Base-by-base conservation (phyloP, 2,329 filamentous ascomycete genomes). In the Hypoxylon sp. region DNA sequence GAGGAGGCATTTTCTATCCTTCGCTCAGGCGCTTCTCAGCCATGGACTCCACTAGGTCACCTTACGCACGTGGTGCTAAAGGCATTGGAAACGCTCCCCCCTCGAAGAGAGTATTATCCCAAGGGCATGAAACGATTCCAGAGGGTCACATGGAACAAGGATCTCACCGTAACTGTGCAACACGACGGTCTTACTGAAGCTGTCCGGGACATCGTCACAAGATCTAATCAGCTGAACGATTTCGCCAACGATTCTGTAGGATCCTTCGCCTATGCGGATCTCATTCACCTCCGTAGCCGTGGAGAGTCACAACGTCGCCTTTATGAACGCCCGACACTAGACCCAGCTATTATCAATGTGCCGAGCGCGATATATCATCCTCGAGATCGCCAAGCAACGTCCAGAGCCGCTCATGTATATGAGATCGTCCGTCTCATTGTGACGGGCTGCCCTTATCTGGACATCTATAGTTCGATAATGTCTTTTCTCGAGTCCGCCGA, bases 1-100 rank as follows among this genome's bases (percentile, higher is more conserved):
- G 86, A 89, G 64, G 86, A 89, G 68, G 80, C 84, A 0, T 62
- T 86, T 0, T 68, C 76, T 2, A 79, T 77, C 35, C 72, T 89
- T 0, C 63, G 70, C 3, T 83, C 83, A 0, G 83, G 79, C 0
- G 70, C 72, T 1, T 81, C 78, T 27, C 80, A 83, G 27, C 81
- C 82, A 0, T 85, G 81, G 81, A 66, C 53, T 0, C 72, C 76
- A 0, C 40, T 80, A 1, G 23, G 35, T 0, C 1, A 1, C 0
- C 0, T 0, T 0, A n/a, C 23, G 0, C 17, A 55, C 3, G 2
- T 3, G 0, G 56, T 68, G 10, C 52, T 77, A 0, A 8, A 49
- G 1, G 37, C 18, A 1, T 61, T 77, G 1, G 45, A 47, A 0
- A 2, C 13, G 64, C 31, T 83, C 41, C 53, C 67, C 24, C 67